Conservation (phyloP, 1,139 yeast genomes). For the Suhomyces bokatorum region DNA sequence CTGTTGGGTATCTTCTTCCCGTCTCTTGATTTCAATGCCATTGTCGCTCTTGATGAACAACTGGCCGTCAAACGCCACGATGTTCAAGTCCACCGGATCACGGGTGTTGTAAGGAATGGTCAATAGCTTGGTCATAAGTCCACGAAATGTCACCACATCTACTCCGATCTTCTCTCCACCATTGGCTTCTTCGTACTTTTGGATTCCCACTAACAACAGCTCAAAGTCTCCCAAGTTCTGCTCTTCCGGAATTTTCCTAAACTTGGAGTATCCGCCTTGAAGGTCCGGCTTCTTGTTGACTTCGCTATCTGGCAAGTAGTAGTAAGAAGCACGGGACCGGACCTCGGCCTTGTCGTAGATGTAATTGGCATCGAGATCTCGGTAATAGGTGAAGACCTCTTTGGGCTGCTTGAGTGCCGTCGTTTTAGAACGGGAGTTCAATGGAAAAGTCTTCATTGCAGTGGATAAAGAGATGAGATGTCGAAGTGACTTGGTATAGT, state of each 20-base stretch:
- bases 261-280: conserved; percentile 60
- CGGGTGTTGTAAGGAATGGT: conserved; percentile 56
- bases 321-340: conserved; percentile 53
- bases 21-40: conserved; percentile 34
- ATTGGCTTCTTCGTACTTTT: conserved; percentile 51
- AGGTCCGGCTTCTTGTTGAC: conserved; percentile 56
- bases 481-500: background rate
- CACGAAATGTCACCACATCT: conserved; percentile 81
- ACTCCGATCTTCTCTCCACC: conserved; percentile 50
- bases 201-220: conserved; percentile 57
- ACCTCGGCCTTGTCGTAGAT: conserved; percentile 50
- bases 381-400: conserved; percentile 61
- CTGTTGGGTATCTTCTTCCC: conserved; percentile 26
- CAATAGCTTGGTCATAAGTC: conserved; percentile 70
- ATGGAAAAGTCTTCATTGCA: conserved; percentile 41
- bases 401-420: conserved; percentile 71
- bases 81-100: conserved; percentile 63
- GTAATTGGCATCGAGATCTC: conserved; percentile 51
- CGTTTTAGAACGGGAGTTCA: conserved; percentile 50
- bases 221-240: conserved; percentile 56
- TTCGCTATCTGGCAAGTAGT: conserved; percentile 72
- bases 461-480: background rate
- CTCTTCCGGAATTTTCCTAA: conserved; percentile 55
- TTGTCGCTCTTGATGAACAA: conserved; percentile 73
- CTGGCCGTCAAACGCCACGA: conserved; percentile 75